Conservation (phyloP, 2,329 filamentous ascomycete genomes). For the Exophiala sp. region DNA sequence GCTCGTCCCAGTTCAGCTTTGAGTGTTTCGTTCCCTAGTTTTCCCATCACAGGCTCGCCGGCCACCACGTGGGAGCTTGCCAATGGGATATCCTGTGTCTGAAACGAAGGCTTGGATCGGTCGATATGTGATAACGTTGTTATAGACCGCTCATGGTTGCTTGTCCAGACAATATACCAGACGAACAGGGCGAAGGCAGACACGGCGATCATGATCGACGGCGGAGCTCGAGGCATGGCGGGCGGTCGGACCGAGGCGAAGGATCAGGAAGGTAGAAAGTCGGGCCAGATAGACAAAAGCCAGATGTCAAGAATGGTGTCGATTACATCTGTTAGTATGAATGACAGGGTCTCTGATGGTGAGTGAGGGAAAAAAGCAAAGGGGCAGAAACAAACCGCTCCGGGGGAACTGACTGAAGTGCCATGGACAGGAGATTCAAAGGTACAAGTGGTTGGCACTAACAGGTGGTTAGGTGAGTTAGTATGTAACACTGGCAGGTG, state of each 20-base stretch:
- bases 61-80: constrained; percentile 34
- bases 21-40: constrained; percentile 45
- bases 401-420: too few species aligned
- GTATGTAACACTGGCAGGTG: too few species aligned
- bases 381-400: too few species aligned
- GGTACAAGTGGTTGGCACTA: too few species aligned
- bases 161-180: constrained; percentile 29
- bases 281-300: not conserved
- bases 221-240: constrained; percentile 28
- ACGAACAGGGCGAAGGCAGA: constrained; percentile 29
- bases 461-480: too few species aligned
- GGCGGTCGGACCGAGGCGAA: not conserved
- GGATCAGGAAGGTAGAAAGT: not conserved
- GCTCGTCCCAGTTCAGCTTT: constrained; percentile 59
- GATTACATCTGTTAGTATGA: too few species aligned
- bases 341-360: too few species aligned
- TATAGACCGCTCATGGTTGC: constrained; percentile 21
- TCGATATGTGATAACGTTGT: constrained; percentile 14
- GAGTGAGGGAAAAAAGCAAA: too few species aligned
- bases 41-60: constrained; percentile 43
- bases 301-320: too few species aligned
- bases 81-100: constrained; percentile 8
- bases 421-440: too few species aligned
- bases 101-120: constrained; percentile 16
- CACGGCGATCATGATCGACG: constrained; percentile 27